phyloP scores from a whole-genome alignment of 2,329 filamentous ascomycete genomes.

The Ophiostoma populinum region DNA sequence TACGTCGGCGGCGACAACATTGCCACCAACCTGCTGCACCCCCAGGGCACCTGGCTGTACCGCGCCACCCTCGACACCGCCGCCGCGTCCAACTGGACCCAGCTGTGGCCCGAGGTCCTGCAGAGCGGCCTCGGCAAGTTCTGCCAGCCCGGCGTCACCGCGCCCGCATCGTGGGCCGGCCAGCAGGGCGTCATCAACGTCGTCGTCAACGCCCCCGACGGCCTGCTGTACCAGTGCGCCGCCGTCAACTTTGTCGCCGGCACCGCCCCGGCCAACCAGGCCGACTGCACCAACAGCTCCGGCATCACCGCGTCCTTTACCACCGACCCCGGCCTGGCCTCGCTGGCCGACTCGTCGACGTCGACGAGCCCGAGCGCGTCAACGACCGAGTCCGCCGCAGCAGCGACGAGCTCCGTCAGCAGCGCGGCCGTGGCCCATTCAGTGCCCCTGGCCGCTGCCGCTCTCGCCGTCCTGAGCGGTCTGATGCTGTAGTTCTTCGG shows the following conservation, averaged over 20 bases:
- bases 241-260: conserved; percentile 37
- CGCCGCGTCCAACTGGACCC: conserved; percentile 32
- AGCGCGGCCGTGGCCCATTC: no score
- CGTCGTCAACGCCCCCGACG: conserved; percentile 34
- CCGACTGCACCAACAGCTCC: conserved; percentile 22
- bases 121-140: conserved; percentile 37
- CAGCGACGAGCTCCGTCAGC: not conserved
- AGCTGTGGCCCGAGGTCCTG: conserved; percentile 33
- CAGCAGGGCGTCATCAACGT: conserved; percentile 37
- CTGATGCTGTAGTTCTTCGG: no score
- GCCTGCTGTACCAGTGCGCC: conserved; percentile 28
- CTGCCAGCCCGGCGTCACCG: conserved; percentile 31
- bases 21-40: conserved; percentile 29
- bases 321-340: conserved; percentile 16
- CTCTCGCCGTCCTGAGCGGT: no score
- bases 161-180: conserved; percentile 33
- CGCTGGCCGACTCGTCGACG: not conserved
- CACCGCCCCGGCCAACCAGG: conserved; percentile 11
- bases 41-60: conserved; percentile 37
- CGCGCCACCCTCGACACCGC: conserved; percentile 35
- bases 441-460: conserved; percentile 15
- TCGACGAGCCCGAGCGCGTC: not conserved
- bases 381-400: not conserved
- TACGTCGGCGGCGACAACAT: conserved; percentile 39
- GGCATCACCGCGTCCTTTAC: conserved; percentile 17